Evolutionary conservation across 2,329 filamentous ascomycete genomes (phyloP).

Genomic region (Pyrenophora graminea): DNA sequence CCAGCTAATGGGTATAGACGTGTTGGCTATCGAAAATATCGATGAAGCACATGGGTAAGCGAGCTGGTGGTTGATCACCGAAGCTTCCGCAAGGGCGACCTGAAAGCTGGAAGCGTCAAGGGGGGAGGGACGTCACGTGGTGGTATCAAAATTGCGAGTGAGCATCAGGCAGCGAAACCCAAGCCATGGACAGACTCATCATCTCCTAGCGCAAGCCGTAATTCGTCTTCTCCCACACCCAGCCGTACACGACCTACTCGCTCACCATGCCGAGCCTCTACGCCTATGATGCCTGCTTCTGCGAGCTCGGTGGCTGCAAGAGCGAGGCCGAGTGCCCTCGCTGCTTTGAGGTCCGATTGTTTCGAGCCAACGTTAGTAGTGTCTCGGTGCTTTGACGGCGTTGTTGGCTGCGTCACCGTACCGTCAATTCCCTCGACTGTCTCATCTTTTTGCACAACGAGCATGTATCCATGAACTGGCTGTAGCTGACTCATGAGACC

Average conservation of each 20-base stretch:
- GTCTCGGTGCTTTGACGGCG: constrained; percentile 26
- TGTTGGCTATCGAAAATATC: constrained; percentile 7
- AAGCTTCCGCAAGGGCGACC: constrained; percentile 8
- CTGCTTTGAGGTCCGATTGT: constrained; percentile 41
- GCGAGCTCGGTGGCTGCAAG: constrained; percentile 79
- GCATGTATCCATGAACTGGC: constrained; percentile 65
- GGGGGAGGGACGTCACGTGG: neutral
- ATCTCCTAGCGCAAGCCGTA: constrained; percentile 83
- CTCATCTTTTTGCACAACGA: constrained; percentile 48
- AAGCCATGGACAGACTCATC: constrained; percentile 84
- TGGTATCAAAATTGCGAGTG: constrained; percentile 1
- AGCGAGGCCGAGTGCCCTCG: constrained; percentile 62
- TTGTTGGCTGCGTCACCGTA: constrained; percentile 11
- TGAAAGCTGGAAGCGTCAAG: neutral
- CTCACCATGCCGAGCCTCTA: constrained; percentile 79
- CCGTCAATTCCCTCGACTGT: constrained; percentile 12
- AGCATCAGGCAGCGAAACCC: constrained; percentile 51
- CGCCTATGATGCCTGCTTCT: constrained; percentile 82
- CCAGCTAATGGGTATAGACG: constrained; percentile 6
- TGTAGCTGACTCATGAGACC: constrained; percentile 64
- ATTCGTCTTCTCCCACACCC: constrained; percentile 86
- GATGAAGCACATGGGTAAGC: neutral
- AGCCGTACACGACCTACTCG: constrained; percentile 85
- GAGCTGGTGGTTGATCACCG: neutral
- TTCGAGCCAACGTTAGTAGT: constrained; percentile 20